Conservation (phyloP, 2,329 filamentous ascomycete genomes). For the Scopulariopsis brevicaulis region DNA sequence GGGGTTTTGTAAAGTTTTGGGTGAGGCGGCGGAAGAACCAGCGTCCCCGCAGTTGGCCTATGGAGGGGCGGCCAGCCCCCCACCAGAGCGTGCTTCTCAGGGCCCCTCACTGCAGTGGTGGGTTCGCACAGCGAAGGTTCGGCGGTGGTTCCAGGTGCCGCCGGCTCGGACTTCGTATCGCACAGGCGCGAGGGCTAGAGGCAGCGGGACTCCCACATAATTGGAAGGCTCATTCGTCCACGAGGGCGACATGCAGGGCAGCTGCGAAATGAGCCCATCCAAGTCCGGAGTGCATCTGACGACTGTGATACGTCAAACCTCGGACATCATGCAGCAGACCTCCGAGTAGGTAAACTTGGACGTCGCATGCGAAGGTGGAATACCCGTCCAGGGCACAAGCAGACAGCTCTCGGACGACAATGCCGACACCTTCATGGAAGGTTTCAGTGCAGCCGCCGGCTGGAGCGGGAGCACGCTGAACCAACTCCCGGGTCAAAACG, state of each 20-base stretch:
- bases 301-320: slow-evolving; percentile 1
- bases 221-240: neutral
- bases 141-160: too few species aligned
- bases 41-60: too few species aligned
- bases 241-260: slow-evolving; percentile 3
- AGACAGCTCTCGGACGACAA: neutral
- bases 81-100: too few species aligned
- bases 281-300: neutral
- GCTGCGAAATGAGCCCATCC: neutral
- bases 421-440: neutral
- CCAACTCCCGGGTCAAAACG: neutral
- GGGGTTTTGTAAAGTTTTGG: neutral
- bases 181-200: neutral
- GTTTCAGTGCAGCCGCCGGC: neutral
- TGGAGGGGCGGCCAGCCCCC: too few species aligned
- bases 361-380: neutral
- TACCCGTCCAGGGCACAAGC: neutral
- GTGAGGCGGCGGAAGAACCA: neutral
- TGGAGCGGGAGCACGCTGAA: neutral
- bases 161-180: neutral
- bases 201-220: neutral
- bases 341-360: neutral
- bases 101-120: too few species aligned
- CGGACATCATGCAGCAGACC: neutral
- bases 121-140: too few species aligned